Base-by-base conservation (phyloP, 129 eudicot species). In the Smallanthus sonchifolius region DNA sequence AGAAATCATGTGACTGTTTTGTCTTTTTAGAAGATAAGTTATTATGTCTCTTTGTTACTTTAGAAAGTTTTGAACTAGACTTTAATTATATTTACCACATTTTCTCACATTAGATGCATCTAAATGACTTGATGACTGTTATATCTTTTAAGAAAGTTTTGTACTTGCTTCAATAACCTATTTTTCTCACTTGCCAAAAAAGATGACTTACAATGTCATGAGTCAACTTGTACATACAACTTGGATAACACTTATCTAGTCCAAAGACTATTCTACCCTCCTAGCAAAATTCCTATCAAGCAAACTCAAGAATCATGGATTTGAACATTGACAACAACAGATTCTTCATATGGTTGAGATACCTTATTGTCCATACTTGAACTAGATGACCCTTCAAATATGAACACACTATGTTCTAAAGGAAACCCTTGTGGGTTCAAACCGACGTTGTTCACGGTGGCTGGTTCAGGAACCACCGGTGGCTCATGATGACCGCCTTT, bases 301-400 rank as follows among this genome's bases (percentile, higher is more conserved):
- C 56, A 63, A 64, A 32, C 17, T 64, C 73, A 79, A 17, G 73
- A 52, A 64, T 79, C 78, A 65, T 72, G 67, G 45, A 70, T 71
- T 47, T 19, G 67, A 52, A 79, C 65, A 72, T 32, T 79, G 57
- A 79, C 73, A 51, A 79, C 67, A 51, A 40, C 62, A 35, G 43
- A 79, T 17, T 72, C 83, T 52, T 79, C 74, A 73, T 42, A 65
- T 72, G 83, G 69, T 65, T 40, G 71, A 71, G 77, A 52, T 35
- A 42, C 17, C 62, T 79, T 79, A 54, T 28, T 71, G 62, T 72
- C 74, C 83, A 65, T 54, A 65, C 83, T 54, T 70, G 77, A 79
- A 72, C 78, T 72, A 64, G 83, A 79, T 4, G 83, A 72, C 15
- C 83, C 78, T 72, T 79, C 83, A 42, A 32, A 79, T 63, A 72